Percentiles rank a stretch among this genome's conserved stretches.
Evolutionary conservation across 2,329 filamentous ascomycete genomes (phyloP).

Genomic region (Aspergillus carbonarius): DNA sequence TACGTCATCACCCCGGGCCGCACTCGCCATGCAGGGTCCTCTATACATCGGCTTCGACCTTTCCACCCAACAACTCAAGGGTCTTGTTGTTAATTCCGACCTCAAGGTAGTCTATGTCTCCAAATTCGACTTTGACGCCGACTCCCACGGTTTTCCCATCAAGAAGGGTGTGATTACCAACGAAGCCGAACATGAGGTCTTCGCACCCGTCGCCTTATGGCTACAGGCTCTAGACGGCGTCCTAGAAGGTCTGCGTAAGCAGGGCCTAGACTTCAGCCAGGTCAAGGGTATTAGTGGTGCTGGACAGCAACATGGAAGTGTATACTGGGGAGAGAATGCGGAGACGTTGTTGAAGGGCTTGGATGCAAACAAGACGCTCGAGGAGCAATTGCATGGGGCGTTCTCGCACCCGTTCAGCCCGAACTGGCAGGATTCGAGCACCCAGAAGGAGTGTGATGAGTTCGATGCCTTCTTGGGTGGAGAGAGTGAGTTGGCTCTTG

Average conservation of each 20-base stretch:
- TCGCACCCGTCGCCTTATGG: slow-evolving; percentile 90
- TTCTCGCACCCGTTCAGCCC: slow-evolving; percentile 86
- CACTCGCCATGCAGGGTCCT: slow-evolving; percentile 51
- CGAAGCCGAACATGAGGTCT: slow-evolving; percentile 81
- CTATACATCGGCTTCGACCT: slow-evolving; percentile 93
- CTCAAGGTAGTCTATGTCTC: slow-evolving; percentile 79
- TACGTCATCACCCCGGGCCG: slow-evolving; percentile 7
- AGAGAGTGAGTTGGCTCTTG: slow-evolving; percentile 67
- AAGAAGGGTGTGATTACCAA: slow-evolving; percentile 86
- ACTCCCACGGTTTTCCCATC: slow-evolving; percentile 75
- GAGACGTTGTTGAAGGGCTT: slow-evolving; percentile 63
- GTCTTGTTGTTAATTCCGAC: slow-evolving; percentile 79
- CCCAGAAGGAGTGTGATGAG: slow-evolving; percentile 83
- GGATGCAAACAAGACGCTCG: slow-evolving; percentile 60
- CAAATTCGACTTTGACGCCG: slow-evolving; percentile 92
- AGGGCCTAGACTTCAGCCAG: slow-evolving; percentile 68
- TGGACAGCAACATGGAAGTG: slow-evolving; percentile 96
- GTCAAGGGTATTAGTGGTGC: slow-evolving; percentile 85
- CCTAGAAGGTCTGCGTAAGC: slow-evolving; percentile 67
- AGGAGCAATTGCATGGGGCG: slow-evolving; percentile 69
- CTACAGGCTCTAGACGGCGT: slow-evolving; percentile 89
- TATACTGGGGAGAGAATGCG: slow-evolving; percentile 80
- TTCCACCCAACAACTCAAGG: slow-evolving; percentile 95
- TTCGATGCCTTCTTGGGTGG: slow-evolving; percentile 74
- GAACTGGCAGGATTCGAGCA: slow-evolving; percentile 98